Evolutionary conservation across 805 yeast genomes (phyloP).

Genomic region (Kuraishia capsulata): DNA sequence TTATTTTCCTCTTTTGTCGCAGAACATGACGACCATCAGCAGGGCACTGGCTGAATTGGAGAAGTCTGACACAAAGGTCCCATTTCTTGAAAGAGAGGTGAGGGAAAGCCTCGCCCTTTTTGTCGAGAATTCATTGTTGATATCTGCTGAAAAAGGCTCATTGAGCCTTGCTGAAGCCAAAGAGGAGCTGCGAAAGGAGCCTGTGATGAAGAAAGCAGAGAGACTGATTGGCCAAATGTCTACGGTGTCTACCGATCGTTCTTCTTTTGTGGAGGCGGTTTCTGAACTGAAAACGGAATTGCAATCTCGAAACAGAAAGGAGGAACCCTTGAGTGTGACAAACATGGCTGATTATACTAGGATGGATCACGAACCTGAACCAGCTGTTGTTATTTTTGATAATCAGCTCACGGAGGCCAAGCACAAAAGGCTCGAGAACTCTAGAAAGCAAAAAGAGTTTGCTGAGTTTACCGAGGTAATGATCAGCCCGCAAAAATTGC

Average conservation of each 20-base stretch:
- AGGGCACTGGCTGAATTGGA: background rate
- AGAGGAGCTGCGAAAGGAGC: constrained; percentile 7
- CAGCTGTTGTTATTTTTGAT: too few species aligned
- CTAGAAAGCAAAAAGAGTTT: too few species aligned
- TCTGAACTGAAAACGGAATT: constrained; percentile 12
- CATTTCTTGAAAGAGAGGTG: constrained; percentile 7
- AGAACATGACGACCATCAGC: constrained; percentile 3
- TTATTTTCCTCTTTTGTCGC: constrained; percentile 13
- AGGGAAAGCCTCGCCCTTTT: constrained; percentile 8
- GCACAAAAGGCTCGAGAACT: too few species aligned
- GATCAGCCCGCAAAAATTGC: constrained; percentile 50
- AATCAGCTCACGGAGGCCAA: too few species aligned
- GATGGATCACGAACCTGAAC: too few species aligned
- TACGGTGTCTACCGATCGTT: constrained; percentile 4
- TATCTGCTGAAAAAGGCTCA: constrained; percentile 6
- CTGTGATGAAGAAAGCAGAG: constrained; percentile 8
- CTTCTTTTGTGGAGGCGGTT: constrained; percentile 8
- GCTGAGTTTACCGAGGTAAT: too few species aligned
- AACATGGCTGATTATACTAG: background rate
- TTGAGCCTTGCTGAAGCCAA: constrained; percentile 8
- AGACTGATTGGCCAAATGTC: constrained; percentile 4
- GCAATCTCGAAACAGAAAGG: constrained; percentile 13
- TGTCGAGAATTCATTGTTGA: constrained; percentile 10
- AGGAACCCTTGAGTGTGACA: constrained; percentile 7
- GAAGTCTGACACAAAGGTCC: constrained; percentile 5